Evolutionary conservation across 2,329 filamentous ascomycete genomes (phyloP), one percentile per base, ranked within the genome.

Genomic region (Trichoderma cornu-damae): DNA sequence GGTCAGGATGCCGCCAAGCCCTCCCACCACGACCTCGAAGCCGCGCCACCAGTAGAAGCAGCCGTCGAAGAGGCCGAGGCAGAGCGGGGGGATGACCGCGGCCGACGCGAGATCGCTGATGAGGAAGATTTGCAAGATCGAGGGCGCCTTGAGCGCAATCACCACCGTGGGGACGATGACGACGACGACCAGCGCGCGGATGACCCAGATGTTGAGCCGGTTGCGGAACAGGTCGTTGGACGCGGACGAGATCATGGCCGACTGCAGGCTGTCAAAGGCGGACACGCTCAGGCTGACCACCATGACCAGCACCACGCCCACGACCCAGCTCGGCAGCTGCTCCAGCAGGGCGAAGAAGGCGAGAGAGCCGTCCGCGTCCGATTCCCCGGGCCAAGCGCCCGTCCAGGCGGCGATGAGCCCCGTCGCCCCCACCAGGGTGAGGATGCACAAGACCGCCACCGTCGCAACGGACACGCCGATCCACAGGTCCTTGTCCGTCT

Each of bases 171-270:
- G 89, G 61, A 91, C 74, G 67, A 91, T 91, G 70, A 92, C 66
- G 14, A 88, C 68, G 1, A 93, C 82, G 24, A 94, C 88, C 38
- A 77, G 77, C 16, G 67, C 78, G 46, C 89, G 86, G 63, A 93
- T 87, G 70, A 78, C 81, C 83, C 88, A 89, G 62, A 92, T 82
- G 66, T 85, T 86, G 57, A 94, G 82, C 59, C 81, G 83, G 78
- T 94, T 94, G 65, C 89, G 85, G 79, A 93, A 93, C 12, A 94
- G 73, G 68, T 94, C 89, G 74, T 93, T 93, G 63, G 87, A 90
- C 12, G 86, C 87, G 0, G 87, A 88, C n/a, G 87, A 90, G 6
- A 93, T 86, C 86, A 94, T 91, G 63, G 89, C 87, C 2, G 85
- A 88, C 72, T 93, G 90, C 35, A 93, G 78, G 61, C 82, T 87